Evolutionary conservation across 306 rosid genomes (phyloP).

Genomic region (Quercus berberidifolia): DNA sequence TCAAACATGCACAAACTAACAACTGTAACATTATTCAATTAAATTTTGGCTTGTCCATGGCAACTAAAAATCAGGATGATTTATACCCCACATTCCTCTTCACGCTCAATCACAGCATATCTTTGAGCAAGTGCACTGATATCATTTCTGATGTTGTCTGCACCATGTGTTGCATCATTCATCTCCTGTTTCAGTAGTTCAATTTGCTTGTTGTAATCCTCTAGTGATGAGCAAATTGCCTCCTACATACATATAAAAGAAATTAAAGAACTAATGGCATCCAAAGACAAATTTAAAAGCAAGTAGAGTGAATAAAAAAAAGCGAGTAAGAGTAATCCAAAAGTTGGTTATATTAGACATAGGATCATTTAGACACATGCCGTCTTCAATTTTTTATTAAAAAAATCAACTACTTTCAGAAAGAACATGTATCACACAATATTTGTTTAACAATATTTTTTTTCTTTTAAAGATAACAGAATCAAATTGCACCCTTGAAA

Average conservation of each 20-base stretch:
- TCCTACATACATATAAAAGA: conserved; percentile 47
- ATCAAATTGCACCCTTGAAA: background rate
- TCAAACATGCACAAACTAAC: background rate
- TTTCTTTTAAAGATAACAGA: background rate
- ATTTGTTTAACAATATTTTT: background rate
- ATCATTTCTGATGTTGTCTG: conserved; percentile 94
- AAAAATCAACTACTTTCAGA: background rate
- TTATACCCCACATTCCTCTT: conserved; percentile 95
- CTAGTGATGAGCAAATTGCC: conserved; percentile 92
- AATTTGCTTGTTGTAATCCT: conserved; percentile 98
- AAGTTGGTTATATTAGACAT: background rate
- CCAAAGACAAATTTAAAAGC: background rate
- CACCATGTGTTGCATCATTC: conserved; percentile 98
- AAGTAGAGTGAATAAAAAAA: background rate
- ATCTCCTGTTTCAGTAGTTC: conserved; percentile 91
- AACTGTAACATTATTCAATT: conserved; percentile 14
- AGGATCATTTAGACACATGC: background rate
- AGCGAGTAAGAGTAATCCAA: background rate
- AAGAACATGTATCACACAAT: background rate
- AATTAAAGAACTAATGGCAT: conserved; percentile 1
- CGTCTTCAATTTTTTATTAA: background rate
- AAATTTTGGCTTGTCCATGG: background rate
- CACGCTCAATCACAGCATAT: conserved; percentile 91
- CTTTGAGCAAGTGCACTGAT: conserved; percentile 98
- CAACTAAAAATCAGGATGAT: conserved; percentile 24